Evolutionary conservation across 2,329 filamentous ascomycete species (phyloP), one percentile per base, ranked within the genome.

Genomic region (Xylaria sp.): DNA sequence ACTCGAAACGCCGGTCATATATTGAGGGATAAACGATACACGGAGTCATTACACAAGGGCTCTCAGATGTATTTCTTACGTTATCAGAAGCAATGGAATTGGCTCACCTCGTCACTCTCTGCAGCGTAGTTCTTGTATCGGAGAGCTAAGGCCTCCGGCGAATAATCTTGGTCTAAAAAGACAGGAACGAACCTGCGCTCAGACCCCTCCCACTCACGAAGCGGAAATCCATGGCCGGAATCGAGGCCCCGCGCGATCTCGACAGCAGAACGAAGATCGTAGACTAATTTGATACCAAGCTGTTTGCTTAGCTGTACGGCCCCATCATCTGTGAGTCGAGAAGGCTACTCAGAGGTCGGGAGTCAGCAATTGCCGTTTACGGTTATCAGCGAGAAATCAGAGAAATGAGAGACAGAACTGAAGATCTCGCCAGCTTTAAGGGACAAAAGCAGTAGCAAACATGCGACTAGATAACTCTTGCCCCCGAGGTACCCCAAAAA

Each of bases 171-270:
- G 36, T 87, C 84, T n/a, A 78, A 77, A 73, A 91, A 92, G 0
- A 92, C 88, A 1, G 90, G 87, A 0, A 82, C 82, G 79, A 89
- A 89, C 6, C 85, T 78, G 34, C 89, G 82, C 59, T 82, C 76
- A 60, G 89, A 84, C 14, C 85, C 84, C 4, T 85, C 82, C 79
- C 83, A 85, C 64, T 83, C 81, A 32, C 82, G 77, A 2, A 84
- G 78, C 3, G 82, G 80, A 8, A 76, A 76, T 14, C 75, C 72
- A 30, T 69, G 71, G 6, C 71, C 73, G 24, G 67, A 71, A 71
- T 76, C 75, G 72, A 68, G 71, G 71, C 81, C 74, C 74, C 80
- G 76, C 64, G 85, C 79, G 61, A 92, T 86, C 80, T 93, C 90
- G 19, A 78, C 74, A n/a, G 64, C 61, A 17, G 77, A 79, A 39